Evolutionary conservation across 805 yeast genomes (phyloP).

Genomic region (Candida silvicultrix): DNA sequence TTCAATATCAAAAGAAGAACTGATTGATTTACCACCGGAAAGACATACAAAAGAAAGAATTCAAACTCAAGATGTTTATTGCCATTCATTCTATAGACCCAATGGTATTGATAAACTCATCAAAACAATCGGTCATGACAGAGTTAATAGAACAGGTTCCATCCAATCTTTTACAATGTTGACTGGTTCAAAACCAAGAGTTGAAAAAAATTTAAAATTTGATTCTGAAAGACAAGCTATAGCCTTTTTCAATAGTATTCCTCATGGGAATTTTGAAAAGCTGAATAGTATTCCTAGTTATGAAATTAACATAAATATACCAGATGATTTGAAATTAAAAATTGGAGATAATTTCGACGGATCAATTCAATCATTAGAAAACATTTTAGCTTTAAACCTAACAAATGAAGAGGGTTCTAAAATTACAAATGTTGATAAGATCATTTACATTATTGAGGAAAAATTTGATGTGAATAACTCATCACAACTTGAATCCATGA

Average conservation of each 20-base stretch:
- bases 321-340: neutral
- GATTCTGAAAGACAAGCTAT: neutral
- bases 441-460: neutral
- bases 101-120: neutral
- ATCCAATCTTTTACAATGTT: neutral
- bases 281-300: too few species aligned
- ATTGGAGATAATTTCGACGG: neutral
- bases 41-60: neutral
- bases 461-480: too few species aligned
- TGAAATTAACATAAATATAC: too few species aligned
- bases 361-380: neutral
- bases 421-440: neutral
- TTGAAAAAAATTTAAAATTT: neutral
- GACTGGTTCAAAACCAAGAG: neutral
- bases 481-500: neutral
- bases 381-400: neutral
- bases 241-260: neutral
- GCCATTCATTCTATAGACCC: neutral
- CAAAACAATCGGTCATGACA: neutral
- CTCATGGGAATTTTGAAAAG: neutral
- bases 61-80: neutral
- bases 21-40: neutral
- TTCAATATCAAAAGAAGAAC: neutral
- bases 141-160: neutral
- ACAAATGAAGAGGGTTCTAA: neutral